Evolutionary conservation across 75 land plant species (phyloP).

Genomic region (Cunninghamia lanceolata): DNA sequence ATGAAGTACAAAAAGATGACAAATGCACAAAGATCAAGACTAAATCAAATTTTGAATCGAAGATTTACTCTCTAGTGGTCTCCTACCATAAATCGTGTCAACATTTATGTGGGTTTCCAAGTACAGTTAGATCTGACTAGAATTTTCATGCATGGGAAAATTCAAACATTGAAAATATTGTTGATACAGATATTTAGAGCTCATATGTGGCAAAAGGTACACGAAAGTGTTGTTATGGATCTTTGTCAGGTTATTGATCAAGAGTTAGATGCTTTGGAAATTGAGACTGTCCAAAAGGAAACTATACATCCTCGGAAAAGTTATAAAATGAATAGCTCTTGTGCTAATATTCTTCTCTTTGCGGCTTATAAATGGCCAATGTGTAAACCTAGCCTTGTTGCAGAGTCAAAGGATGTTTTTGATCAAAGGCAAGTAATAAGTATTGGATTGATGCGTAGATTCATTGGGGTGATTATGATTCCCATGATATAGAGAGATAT

Average conservation of each 20-base stretch:
- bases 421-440: constrained; percentile 99
- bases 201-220: constrained; percentile 98
- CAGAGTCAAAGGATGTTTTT: constrained; percentile 95
- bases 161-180: constrained; percentile 96
- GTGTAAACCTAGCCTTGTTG: constrained; percentile 98
- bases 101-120: constrained; percentile 99
- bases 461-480: too few species aligned
- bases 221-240: constrained; percentile 99
- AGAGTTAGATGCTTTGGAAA: constrained; percentile 97
- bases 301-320: too few species aligned
- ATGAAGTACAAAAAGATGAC: constrained; percentile 99
- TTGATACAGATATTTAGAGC: constrained; percentile 98
- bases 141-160: constrained; percentile 99
- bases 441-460: too few species aligned
- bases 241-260: constrained; percentile 99
- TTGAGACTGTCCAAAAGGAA: too few species aligned
- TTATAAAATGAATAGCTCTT: too few species aligned
- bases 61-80: constrained; percentile 99
- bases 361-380: too few species aligned
- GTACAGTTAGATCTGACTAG: constrained; percentile 97
- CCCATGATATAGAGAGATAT: too few species aligned
- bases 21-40: constrained; percentile 96
- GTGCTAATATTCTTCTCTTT: too few species aligned
- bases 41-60: constrained; percentile 96
- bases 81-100: constrained; percentile 96